These are phyloP conservation scores for Metschnikowia rubicola DNA, from an alignment of 805 yeast species.

Conservation along the genomic window DNA sequence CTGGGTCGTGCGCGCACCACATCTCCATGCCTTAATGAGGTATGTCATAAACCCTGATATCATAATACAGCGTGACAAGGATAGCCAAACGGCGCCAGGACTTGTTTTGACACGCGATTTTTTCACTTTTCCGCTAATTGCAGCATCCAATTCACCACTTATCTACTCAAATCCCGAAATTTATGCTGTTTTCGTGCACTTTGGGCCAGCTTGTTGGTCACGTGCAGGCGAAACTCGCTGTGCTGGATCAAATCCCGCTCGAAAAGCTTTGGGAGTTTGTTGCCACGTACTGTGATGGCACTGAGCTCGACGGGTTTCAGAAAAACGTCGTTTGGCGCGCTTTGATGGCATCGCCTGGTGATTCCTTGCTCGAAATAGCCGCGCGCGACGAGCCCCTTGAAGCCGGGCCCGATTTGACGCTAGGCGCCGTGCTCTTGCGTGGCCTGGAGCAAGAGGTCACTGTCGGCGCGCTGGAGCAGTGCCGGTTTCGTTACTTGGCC, in stretches of 20 bases:
- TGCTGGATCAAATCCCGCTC: constrained; percentile 15
- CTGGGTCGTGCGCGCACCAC: constrained; percentile 11
- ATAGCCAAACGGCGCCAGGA: too few relatives aligned
- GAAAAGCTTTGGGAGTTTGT: constrained; percentile 12
- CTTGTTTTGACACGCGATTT: too few relatives aligned
- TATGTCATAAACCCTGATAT: too few relatives aligned
- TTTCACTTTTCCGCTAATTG: too few relatives aligned
- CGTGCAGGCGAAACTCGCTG: constrained; percentile 15
- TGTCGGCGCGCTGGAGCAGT: constrained; percentile 46
- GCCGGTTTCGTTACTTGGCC: constrained; percentile 55
- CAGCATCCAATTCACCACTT: too few relatives aligned
- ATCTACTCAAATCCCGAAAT: too few relatives aligned
- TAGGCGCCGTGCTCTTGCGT: constrained; percentile 8
- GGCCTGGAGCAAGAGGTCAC: constrained; percentile 16
- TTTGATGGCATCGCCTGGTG: constrained; percentile 24
- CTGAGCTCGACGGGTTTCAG: constrained; percentile 31
- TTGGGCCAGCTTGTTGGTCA: constrained; percentile 15
- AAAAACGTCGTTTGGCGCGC: constrained; percentile 41
- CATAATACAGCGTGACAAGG: too few relatives aligned
- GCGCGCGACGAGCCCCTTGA: constrained; percentile 15
- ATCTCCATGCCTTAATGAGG: neutral
- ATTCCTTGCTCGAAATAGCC: constrained; percentile 12
- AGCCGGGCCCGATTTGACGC: constrained; percentile 4
- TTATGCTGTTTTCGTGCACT: constrained; percentile 18
- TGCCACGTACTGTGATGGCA: neutral